These are phyloP conservation scores for Pseudogymnoascus sp. DNA, from an alignment of 2,329 filamentous ascomycete genomes.

Conservation along the genomic window DNA sequence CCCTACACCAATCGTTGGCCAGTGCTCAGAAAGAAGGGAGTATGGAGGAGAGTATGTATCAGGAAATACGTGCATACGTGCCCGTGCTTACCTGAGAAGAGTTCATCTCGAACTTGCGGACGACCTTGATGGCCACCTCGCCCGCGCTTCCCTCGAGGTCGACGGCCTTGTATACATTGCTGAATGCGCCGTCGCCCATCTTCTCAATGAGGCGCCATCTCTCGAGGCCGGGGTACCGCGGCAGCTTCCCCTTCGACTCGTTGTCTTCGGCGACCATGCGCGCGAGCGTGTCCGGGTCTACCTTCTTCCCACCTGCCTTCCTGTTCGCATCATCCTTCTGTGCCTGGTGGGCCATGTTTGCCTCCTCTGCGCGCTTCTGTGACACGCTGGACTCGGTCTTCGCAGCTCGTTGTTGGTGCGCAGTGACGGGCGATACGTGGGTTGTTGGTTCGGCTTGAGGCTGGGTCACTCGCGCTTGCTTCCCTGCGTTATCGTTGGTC, in stretches of 20 bases:
- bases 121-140: constrained; percentile 96
- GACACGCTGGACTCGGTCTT: constrained; percentile 54
- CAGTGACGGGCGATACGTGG: constrained; percentile 46
- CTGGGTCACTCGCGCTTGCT: constrained; percentile 73
- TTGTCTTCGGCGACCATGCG: constrained; percentile 89
- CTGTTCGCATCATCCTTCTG: constrained; percentile 51
- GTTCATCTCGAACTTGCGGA: constrained; percentile 99
- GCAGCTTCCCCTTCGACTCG: constrained; percentile 76
- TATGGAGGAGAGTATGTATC: constrained; percentile 28
- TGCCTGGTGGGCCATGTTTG: constrained; percentile 47
- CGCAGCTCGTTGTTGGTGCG: constrained; percentile 51
- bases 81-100: constrained; percentile 81
- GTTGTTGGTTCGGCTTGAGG: constrained; percentile 52
- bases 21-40: constrained; percentile 29
- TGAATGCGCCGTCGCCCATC: constrained; percentile 99
- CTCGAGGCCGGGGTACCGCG: constrained; percentile 76
- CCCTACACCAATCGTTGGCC: constrained; percentile 65
- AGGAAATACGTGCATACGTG: constrained; percentile 24
- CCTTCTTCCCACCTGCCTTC: constrained; percentile 32
- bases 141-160: constrained; percentile 65
- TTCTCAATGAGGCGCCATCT: constrained; percentile 85
- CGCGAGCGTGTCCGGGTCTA: constrained; percentile 66
- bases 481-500: constrained; percentile 46
- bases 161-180: constrained; percentile 89
- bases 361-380: constrained; percentile 33